Conservation (phyloP, 83 land plant genomes). For the Thuja plicata region DNA sequence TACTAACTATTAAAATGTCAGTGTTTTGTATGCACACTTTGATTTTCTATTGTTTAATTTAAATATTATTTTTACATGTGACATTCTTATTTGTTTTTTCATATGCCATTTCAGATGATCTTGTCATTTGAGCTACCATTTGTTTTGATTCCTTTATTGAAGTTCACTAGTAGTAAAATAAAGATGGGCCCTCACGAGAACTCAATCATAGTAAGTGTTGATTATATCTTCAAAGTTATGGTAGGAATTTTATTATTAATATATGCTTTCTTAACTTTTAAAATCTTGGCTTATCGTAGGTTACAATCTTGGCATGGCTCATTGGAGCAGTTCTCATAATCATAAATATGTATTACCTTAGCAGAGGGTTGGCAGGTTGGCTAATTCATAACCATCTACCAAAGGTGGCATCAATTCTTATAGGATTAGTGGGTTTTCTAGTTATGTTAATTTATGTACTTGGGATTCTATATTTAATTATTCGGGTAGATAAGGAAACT, state of each 20-base stretch:
- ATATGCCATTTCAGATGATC: slow-evolving; percentile 21
- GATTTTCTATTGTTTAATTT: neutral
- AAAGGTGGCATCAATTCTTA: neutral
- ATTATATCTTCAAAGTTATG: neutral
- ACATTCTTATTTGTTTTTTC: neutral
- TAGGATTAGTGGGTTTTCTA: neutral
- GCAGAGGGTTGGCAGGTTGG: slow-evolving; percentile 11
- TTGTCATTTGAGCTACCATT: slow-evolving; percentile 35
- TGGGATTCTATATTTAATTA: neutral
- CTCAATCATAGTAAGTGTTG: slow-evolving; percentile 17
- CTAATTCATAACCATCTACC: slow-evolving; percentile 8
- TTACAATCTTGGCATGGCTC: slow-evolving; percentile 10
- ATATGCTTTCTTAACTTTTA: neutral
- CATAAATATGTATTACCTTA: slow-evolving; percentile 21
- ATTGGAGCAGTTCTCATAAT: slow-evolving; percentile 15
- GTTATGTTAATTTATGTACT: neutral
- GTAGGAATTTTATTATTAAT: neutral
- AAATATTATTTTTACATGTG: neutral
- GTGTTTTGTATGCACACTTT: neutral
- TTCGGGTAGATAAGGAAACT: slow-evolving; percentile 12
- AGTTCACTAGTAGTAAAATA: slow-evolving; percentile 32
- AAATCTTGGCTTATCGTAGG: neutral
- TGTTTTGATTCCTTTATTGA: slow-evolving; percentile 33
- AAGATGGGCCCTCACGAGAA: slow-evolving; percentile 41
- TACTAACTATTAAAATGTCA: too few species aligned